Conservation (phyloP, 768 basidiomycete species). For the Phlebiopsis gigantea region DNA sequence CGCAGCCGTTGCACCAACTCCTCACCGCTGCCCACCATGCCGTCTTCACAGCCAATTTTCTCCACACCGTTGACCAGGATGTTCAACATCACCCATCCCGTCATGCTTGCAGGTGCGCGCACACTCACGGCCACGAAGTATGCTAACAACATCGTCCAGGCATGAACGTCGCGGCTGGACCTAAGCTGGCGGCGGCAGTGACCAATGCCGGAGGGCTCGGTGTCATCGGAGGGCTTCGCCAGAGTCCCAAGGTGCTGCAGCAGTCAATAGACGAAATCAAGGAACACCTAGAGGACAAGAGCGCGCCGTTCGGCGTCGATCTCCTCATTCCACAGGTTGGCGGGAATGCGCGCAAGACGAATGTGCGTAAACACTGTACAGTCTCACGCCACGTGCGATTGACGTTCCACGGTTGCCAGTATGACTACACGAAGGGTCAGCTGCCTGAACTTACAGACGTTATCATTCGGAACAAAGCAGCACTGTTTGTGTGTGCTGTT, state of each 20-base stretch:
- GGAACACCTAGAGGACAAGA: constrained; percentile 64
- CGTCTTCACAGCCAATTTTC: constrained; percentile 60
- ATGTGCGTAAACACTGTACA: constrained; percentile 30
- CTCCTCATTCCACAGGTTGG: constrained; percentile 80
- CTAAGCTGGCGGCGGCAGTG: constrained; percentile 81
- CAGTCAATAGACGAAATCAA: constrained; percentile 70
- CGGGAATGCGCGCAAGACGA: constrained; percentile 79
- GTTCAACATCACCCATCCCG: constrained; percentile 77
- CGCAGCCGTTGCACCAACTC: not conserved
- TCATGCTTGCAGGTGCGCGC: constrained; percentile 66
- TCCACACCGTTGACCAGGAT: constrained; percentile 69
- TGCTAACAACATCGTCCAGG: constrained; percentile 28
- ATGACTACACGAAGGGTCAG: constrained; percentile 77
- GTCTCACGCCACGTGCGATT: not conserved
- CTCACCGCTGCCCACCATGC: constrained; percentile 42
- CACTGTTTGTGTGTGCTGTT: constrained; percentile 79
- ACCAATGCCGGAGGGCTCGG: constrained; percentile 83
- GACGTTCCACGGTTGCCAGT: constrained; percentile 26
- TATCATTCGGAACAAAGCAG: constrained; percentile 65
- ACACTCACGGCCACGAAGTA: no score
- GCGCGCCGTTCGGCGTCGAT: constrained; percentile 79
- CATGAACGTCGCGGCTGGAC: constrained; percentile 87
- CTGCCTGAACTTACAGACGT: constrained; percentile 74
- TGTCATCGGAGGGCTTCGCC: constrained; percentile 79
- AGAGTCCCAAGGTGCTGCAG: constrained; percentile 67